Evolutionary conservation across 2,329 filamentous ascomycete genomes (phyloP).

Genomic region (Lachnellula hyalina): DNA sequence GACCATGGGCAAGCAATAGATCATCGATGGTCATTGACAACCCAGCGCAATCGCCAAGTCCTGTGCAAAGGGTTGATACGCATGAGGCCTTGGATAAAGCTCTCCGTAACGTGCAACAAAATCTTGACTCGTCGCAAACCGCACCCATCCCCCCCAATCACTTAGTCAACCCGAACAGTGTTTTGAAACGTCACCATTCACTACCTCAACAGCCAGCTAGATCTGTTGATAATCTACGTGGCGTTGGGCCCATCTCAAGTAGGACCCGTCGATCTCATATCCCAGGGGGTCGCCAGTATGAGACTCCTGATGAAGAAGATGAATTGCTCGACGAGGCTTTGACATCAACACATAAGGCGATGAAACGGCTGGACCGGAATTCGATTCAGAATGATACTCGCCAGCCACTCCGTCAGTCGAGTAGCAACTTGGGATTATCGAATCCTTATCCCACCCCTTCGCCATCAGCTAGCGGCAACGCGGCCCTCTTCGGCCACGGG

Average conservation of each 20-base stretch:
- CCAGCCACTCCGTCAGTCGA: constrained; percentile 54
- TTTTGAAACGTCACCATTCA: constrained; percentile 61
- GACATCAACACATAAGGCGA: constrained; percentile 68
- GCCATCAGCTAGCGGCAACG: constrained; percentile 77
- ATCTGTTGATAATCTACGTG: constrained; percentile 58
- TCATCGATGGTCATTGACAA: constrained; percentile 75
- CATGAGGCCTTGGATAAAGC: constrained; percentile 59
- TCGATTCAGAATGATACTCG: constrained; percentile 36
- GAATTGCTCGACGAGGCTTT: constrained; percentile 89
- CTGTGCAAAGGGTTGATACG: constrained; percentile 48
- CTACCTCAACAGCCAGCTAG: constrained; percentile 49
- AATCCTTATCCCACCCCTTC: constrained; percentile 64
- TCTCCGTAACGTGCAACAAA: constrained; percentile 49
- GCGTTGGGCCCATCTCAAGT: constrained; percentile 62
- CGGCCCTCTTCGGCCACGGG: constrained; percentile 62
- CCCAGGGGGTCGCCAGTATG: constrained; percentile 74
- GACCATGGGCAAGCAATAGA: constrained; percentile 80
- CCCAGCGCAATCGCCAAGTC: constrained; percentile 38
- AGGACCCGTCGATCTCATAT: constrained; percentile 76
- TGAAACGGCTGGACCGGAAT: constrained; percentile 59
- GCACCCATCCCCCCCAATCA: constrained; percentile 49
- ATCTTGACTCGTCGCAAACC: constrained; percentile 37
- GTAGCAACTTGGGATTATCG: constrained; percentile 55
- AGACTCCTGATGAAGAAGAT: constrained; percentile 93
- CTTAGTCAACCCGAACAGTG: constrained; percentile 44